phyloP scores from a whole-genome alignment of 2,329 filamentous ascomycete species.

The Cordyceps cateniannulata region DNA sequence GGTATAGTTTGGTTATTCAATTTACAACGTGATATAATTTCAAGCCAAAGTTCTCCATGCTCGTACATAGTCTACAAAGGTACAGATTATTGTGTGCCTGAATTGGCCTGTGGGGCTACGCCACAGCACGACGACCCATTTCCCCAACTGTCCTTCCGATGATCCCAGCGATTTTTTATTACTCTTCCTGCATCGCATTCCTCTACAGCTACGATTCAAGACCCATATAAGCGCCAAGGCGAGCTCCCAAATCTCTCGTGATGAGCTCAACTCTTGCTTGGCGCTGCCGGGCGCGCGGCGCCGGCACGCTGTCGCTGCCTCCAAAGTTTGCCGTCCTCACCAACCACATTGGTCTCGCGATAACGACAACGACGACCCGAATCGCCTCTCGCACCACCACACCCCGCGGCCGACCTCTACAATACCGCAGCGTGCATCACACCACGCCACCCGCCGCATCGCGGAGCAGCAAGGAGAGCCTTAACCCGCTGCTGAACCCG shows the following conservation, averaged over 20 bases:
- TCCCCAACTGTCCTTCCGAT: background rate
- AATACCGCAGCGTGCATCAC: background rate
- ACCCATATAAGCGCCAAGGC: background rate
- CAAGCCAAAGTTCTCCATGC: background rate
- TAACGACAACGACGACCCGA: background rate
- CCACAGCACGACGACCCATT: background rate
- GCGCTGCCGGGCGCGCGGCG: constrained; percentile 22
- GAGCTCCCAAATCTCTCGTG: background rate
- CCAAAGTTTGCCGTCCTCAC: constrained; percentile 8
- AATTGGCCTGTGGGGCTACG: background rate
- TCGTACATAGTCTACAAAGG: background rate
- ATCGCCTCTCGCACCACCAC: constrained; percentile 6
- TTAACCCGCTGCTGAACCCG: constrained; percentile 55
- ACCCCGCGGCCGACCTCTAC: background rate
- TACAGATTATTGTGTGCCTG: background rate
- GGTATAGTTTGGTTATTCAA: background rate
- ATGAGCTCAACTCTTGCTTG: constrained; percentile 29
- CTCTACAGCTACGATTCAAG: background rate
- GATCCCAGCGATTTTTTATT: background rate
- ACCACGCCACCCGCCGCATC: constrained; percentile 15
- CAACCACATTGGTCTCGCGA: background rate
- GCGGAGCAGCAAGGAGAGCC: constrained; percentile 19
- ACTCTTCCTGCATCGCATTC: background rate
- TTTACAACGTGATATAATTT: background rate
- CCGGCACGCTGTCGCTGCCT: constrained; percentile 15